Evolutionary conservation across 768 basidiomycete species (phyloP).

Genomic region (Boletus fagicola): DNA sequence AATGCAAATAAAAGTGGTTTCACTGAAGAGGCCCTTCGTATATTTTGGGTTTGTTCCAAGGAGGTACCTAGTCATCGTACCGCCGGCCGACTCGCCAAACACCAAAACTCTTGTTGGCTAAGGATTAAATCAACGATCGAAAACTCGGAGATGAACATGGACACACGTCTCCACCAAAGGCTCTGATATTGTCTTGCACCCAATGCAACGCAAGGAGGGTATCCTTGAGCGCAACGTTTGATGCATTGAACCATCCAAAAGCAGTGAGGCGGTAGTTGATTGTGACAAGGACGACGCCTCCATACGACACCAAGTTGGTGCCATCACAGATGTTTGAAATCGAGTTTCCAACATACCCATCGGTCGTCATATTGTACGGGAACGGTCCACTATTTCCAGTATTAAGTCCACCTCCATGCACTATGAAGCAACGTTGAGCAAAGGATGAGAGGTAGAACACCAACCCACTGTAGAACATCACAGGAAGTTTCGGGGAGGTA

Average conservation of each 20-base stretch:
- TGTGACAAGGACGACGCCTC: slow-evolving; percentile 26
- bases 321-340: slow-evolving; percentile 23
- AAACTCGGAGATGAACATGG: not conserved
- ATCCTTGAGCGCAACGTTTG: slow-evolving; percentile 32
- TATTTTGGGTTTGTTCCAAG: slow-evolving; percentile 17
- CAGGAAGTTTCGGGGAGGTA: slow-evolving; percentile 13
- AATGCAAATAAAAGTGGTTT: not conserved
- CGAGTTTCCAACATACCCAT: slow-evolving; percentile 21
- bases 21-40: slow-evolving; percentile 21
- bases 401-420: slow-evolving; percentile 22
- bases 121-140: not conserved
- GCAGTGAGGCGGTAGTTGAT: slow-evolving; percentile 23
- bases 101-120: slow-evolving; percentile 17
- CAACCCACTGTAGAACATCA: slow-evolving; percentile 20
- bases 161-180: slow-evolving; percentile 38
- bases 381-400: slow-evolving; percentile 19
- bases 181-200: slow-evolving; percentile 35
- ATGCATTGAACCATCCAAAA: slow-evolving; percentile 26
- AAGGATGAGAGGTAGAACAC: not conserved
- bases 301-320: slow-evolving; percentile 26
- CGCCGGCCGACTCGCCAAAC: slow-evolving; percentile 25
- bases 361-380: slow-evolving; percentile 20
- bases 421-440: not conserved
- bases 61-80: slow-evolving; percentile 17
- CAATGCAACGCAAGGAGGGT: slow-evolving; percentile 35